These are phyloP conservation scores for Nothophoma quercina DNA, from an alignment of 2,329 filamentous ascomycete species.

Conservation along the genomic window DNA sequence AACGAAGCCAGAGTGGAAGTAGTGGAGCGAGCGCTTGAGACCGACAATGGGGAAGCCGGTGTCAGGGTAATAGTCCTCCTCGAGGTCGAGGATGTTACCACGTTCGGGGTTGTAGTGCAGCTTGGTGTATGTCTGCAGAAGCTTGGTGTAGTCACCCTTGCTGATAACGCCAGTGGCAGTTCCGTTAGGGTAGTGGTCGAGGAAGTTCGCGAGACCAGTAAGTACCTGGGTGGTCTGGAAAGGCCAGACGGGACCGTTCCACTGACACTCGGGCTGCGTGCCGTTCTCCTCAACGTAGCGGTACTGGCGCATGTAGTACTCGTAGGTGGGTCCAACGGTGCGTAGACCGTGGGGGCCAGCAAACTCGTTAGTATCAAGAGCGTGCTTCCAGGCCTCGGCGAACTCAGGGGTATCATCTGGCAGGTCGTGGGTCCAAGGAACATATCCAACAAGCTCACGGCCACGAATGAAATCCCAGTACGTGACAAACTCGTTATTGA, in stretches of 20 bases:
- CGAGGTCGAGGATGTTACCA: constrained; percentile 46
- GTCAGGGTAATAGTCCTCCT: constrained; percentile 56
- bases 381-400: constrained; percentile 50
- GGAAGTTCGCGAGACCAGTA: constrained; percentile 52
- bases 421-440: constrained; percentile 55
- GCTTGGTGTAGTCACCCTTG: constrained; percentile 45
- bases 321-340: constrained; percentile 54
- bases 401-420: constrained; percentile 50
- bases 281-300: constrained; percentile 45
- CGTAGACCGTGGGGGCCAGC: constrained; percentile 49
- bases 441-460: constrained; percentile 54
- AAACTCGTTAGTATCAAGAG: constrained; percentile 46
- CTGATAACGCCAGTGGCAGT: constrained; percentile 31
- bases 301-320: constrained; percentile 57
- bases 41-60: constrained; percentile 54
- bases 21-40: constrained; percentile 53
- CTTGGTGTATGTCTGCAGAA: constrained; percentile 51
- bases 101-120: constrained; percentile 50
- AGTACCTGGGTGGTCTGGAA: constrained; percentile 55
- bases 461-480: constrained; percentile 54
- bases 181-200: constrained; percentile 51
- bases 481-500: constrained; percentile 49
- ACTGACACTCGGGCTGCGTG: constrained; percentile 52
- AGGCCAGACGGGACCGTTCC: constrained; percentile 57
- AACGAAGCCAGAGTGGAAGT: constrained; percentile 57